These are phyloP conservation scores for Carex pumila DNA, from an alignment of 176 grass and related monocot species.

Conservation along the genomic window DNA sequence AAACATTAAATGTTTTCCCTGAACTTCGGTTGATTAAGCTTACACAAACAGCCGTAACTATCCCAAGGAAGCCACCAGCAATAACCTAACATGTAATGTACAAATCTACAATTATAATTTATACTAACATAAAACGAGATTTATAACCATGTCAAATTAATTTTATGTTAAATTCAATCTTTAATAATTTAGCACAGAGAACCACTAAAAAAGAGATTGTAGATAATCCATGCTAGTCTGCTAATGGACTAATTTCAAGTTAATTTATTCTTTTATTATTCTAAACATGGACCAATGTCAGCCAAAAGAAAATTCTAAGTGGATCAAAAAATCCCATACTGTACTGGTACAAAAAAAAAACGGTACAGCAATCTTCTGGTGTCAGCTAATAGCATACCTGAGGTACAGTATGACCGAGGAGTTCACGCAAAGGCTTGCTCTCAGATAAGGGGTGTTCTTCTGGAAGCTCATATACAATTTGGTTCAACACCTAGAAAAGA, in stretches of 20 bases:
- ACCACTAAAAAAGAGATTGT: not conserved
- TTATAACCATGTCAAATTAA: not conserved
- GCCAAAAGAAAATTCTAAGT: not conserved
- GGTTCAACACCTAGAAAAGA: conserved; percentile 69
- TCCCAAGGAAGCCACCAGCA: conserved; percentile 64
- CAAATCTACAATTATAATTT: not conserved
- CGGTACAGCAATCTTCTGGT: not conserved
- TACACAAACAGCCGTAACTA: conserved; percentile 42
- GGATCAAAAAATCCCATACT: not conserved
- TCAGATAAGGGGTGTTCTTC: conserved; percentile 67
- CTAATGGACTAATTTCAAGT: not conserved
- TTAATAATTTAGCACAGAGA: conserved; percentile 1
- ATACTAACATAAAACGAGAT: not conserved
- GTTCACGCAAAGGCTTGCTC: conserved; percentile 68
- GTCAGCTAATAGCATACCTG: conserved; percentile 45
- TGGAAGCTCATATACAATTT: conserved; percentile 85
- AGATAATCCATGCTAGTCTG: not conserved
- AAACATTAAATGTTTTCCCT: not conserved
- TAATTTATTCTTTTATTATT: not conserved
- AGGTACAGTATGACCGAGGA: conserved; percentile 81
- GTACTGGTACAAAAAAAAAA: conserved; percentile 1
- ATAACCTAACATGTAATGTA: conserved; percentile 48
- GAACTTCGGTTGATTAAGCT: conserved; percentile 30
- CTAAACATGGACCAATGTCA: not conserved
- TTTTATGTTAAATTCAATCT: not conserved